Evolutionary conservation across 176 grass and related monocot species (phyloP).

Genomic region (sorghum (Sorghum bicolor)): Sorghum_bicolor_NCBIv3 NC_012870.2:60067501-60068000

Average conservation of each 20-base stretch:
- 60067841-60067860: constrained; percentile 2
- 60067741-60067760: constrained; percentile 6
- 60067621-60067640: background rate
- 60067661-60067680: background rate
- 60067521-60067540: constrained; percentile 32
- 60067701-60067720: background rate
- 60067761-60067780: background rate
- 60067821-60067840: background rate
- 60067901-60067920: background rate
- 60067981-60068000: background rate
- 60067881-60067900: background rate
- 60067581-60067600: background rate
- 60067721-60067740: background rate
- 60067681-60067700: constrained; percentile 1
- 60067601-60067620: background rate
- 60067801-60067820: constrained; percentile 10
- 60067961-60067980: background rate
- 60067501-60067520: constrained; percentile 40
- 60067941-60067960: background rate
- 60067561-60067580: background rate
- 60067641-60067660: constrained; percentile 14
- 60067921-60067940: constrained; percentile 9
- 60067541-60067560: constrained; percentile 13
- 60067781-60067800: background rate
- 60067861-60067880: background rate